phyloP scores from a whole-genome alignment of 2,329 filamentous ascomycete genomes.

The Stagonosporopsis rhizophila region DNA sequence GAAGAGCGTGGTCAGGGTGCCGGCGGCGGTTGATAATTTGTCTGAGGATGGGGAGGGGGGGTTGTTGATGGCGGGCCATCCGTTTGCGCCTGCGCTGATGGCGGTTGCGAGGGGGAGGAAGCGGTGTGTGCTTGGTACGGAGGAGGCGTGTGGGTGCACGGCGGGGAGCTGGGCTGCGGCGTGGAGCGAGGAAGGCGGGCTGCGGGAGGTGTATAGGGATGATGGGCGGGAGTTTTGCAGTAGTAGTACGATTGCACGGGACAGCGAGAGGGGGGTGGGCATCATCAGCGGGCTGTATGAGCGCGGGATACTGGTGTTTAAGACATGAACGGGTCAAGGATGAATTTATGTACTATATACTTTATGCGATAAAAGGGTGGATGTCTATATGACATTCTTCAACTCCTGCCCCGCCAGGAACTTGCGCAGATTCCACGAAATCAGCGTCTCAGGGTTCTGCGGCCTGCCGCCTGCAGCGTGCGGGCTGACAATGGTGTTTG shows the following conservation, averaged over 20 bases:
- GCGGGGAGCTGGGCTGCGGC: constrained; percentile 49
- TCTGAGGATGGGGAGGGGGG: constrained; percentile 47
- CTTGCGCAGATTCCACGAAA: constrained; percentile 66
- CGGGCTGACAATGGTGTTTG: constrained; percentile 55
- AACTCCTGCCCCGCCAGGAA: constrained; percentile 66
- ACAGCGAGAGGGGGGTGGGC: constrained; percentile 44
- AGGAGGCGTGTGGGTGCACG: constrained; percentile 35
- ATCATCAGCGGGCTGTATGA: constrained; percentile 53
- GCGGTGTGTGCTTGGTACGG: constrained; percentile 24
- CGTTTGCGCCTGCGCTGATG: constrained; percentile 44
- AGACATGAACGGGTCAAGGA: neutral
- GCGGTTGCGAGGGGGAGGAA: constrained; percentile 29
- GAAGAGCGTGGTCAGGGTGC: neutral
- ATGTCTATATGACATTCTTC: constrained; percentile 59
- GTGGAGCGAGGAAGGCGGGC: constrained; percentile 47
- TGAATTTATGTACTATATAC: neutral
- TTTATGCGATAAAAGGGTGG: neutral
- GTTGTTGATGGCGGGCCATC: constrained; percentile 53
- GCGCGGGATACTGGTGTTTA: constrained; percentile 49
- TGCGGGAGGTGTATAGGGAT: constrained; percentile 46
- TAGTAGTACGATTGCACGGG: constrained; percentile 49
- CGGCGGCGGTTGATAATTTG: constrained; percentile 51
- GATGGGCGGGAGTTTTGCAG: constrained; percentile 46
- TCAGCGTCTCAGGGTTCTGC: constrained; percentile 65
- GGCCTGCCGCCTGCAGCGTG: constrained; percentile 68